Base-by-base conservation (phyloP, 2,329 filamentous ascomycete genomes). In the Fusarium buxicola region DNA sequence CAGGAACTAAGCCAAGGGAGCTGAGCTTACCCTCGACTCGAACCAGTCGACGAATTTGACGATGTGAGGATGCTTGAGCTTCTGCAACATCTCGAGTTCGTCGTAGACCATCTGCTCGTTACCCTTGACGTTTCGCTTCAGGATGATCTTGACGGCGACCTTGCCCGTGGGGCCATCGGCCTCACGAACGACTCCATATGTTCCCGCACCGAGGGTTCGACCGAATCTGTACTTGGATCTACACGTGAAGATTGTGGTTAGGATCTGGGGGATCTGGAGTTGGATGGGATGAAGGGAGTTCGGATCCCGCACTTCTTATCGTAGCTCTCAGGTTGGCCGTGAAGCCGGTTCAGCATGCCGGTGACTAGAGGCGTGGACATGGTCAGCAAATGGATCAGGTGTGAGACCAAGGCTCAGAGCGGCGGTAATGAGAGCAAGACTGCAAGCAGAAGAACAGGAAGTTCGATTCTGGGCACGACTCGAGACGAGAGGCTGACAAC, bases 21-120 rank as follows among this genome's bases (percentile, higher is more conserved):
- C 31, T 16, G 28, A 43, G 72, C 88, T 68, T 80, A 96, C 93
- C 80, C 93, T 92, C 54, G 94, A 98, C 81, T 99, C 95, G 75
- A 99, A 99, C 94, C 95, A 99, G 77, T 99, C 95, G 69, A 95
- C 91, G 75, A 99, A 99, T 69, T 90, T 89, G 80, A 99, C 95
- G 75, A 99, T 99, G 78, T 98, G 92, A 49, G 92, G 91, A 76
- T 99, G 95, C 74, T 93, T 86, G 74, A 99, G 87, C 57, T 87
- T 87, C 80, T 97, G 93, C 65, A 99, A 85, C 88, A 99, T 93
- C 68, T 93, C 86, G 71, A 99, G 84, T 81, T 99, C 95, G 77
- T 99, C 95, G 76, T 96, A 95, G 35, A 99, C 95, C 95, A 99
- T 99, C 77, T 90, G 88, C 82, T 99, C 95, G 72, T 98, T 98